A percentile compares a stretch with the other conserved stretches of the same genome.
These are phyloP conservation scores for Fusarium pilosicola DNA, from an alignment of 2,329 filamentous ascomycete species.

Conservation along the genomic window DNA sequence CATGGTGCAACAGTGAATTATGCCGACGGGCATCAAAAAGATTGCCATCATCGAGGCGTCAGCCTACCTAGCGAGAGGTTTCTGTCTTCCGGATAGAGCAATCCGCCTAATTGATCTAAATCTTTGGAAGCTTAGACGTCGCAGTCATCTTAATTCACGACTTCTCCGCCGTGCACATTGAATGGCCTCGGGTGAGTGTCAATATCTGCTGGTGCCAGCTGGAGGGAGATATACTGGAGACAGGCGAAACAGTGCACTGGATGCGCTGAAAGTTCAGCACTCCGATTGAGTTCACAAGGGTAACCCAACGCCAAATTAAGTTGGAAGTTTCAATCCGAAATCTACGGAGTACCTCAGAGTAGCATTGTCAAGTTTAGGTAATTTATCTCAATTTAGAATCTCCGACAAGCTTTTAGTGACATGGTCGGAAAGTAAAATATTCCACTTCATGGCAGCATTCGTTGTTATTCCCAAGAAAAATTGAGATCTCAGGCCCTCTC, in stretches of 20 bases:
- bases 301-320: background rate
- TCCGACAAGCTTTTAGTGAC: background rate
- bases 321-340: background rate
- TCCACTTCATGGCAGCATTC: background rate
- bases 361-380: background rate
- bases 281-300: background rate
- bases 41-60: background rate
- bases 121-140: background rate
- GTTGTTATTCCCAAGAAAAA: background rate
- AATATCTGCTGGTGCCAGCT: background rate
- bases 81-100: rapidly evolving
- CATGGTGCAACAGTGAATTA: background rate
- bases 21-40: no score
- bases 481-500: no score
- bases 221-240: background rate
- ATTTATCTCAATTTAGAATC: background rate
- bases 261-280: background rate
- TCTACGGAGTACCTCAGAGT: background rate
- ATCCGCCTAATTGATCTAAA: background rate
- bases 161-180: background rate
- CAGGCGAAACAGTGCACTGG: background rate
- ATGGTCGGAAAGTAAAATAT: no score
- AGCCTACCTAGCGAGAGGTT: background rate
- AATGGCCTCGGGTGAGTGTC: background rate
- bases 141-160: background rate